phyloP scores from a whole-genome alignment of 805 yeast genomes.

The Priceomyces castillae region DNA sequence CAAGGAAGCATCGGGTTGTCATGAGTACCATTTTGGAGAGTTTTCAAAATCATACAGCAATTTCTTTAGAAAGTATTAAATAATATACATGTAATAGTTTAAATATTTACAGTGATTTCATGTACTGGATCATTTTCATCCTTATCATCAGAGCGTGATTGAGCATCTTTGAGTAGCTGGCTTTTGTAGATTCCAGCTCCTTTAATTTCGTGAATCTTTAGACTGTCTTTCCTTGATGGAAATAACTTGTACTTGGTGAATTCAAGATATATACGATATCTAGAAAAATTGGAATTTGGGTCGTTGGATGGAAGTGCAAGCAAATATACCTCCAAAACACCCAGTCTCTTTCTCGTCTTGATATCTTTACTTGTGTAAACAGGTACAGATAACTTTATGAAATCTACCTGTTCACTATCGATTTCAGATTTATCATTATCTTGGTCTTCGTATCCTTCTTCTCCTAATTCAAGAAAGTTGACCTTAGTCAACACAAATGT shows the following conservation, averaged over 20 bases:
- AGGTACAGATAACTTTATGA: constrained; percentile 36
- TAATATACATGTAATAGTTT: constrained; percentile 4
- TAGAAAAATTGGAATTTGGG: background rate
- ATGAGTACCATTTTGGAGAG: constrained; percentile 17
- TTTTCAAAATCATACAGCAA: constrained; percentile 15
- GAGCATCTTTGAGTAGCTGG: constrained; percentile 7
- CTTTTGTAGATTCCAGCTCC: constrained; percentile 8
- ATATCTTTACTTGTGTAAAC: constrained; percentile 22
- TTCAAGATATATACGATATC: background rate
- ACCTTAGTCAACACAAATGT: constrained; percentile 22
- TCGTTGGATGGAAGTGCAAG: constrained; percentile 15
- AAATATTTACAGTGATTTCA: constrained; percentile 14
- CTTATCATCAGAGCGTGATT: constrained; percentile 2
- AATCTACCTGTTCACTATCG: constrained; percentile 11
- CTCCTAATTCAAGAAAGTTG: constrained; percentile 5
- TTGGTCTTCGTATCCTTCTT: constrained; percentile 9
- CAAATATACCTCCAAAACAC: constrained; percentile 32
- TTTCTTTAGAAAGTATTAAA: constrained; percentile 11
- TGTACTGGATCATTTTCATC: constrained; percentile 5
- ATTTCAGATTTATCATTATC: background rate
- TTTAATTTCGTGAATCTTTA: constrained; percentile 6
- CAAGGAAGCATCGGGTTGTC: constrained; percentile 43
- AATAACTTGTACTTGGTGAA: constrained; percentile 1
- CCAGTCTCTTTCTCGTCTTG: constrained; percentile 22
- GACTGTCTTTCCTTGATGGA: background rate